Evolutionary conservation across 2,329 filamentous ascomycete species (phyloP).

Genomic region (Claviceps monticola): DNA sequence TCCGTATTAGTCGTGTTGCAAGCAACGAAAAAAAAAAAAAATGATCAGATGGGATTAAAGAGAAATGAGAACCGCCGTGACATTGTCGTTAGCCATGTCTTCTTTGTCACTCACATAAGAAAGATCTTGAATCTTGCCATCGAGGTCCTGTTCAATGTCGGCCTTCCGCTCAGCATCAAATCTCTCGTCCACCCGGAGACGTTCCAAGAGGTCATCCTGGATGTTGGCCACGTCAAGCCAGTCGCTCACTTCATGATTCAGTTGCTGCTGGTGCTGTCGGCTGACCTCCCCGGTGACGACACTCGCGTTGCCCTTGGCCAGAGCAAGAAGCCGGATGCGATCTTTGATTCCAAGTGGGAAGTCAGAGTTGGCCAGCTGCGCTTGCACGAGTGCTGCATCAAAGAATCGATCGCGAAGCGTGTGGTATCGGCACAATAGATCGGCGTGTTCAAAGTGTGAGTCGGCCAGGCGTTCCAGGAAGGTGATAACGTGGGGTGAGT

Average conservation of each 20-base stretch:
- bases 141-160: slow-evolving; percentile 53
- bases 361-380: slow-evolving; percentile 67
- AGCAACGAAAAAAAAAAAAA: not conserved
- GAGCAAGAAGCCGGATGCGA: slow-evolving; percentile 77
- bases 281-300: slow-evolving; percentile 65
- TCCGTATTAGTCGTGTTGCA: slow-evolving; percentile 6
- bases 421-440: slow-evolving; percentile 87
- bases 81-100: not conserved
- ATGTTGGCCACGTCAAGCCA: slow-evolving; percentile 88
- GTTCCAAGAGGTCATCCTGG: slow-evolving; percentile 78
- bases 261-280: slow-evolving; percentile 67
- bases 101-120: slow-evolving; percentile 49
- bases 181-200: slow-evolving; percentile 59
- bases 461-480: slow-evolving; percentile 69
- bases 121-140: slow-evolving; percentile 65
- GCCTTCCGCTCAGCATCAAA: slow-evolving; percentile 48
- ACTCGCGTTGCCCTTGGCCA: slow-evolving; percentile 84
- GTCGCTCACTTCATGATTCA: slow-evolving; percentile 74
- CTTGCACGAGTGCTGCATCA: slow-evolving; percentile 76
- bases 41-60: not conserved
- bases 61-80: not conserved
- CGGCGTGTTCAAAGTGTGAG: slow-evolving; percentile 63
- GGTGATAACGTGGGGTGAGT: slow-evolving; percentile 72
- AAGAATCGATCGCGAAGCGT: slow-evolving; percentile 73
- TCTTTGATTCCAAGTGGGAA: slow-evolving; percentile 70